Conservation (phyloP, 495 filamentous ascomycete genomes). For the Echria macrotheca region DNA sequence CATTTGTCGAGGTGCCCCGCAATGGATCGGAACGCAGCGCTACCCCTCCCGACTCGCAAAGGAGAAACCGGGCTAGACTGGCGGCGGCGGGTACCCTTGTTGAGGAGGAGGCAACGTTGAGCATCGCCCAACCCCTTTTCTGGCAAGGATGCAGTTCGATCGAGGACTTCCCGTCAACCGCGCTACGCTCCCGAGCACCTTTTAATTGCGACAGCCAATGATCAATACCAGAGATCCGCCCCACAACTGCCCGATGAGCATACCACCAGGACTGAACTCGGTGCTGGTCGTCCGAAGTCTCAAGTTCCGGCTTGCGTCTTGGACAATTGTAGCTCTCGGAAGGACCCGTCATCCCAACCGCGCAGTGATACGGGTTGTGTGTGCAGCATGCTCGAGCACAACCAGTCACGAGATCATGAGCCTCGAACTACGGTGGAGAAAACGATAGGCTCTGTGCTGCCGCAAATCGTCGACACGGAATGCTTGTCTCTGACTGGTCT, state of each 20-base stretch:
- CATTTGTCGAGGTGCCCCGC: background rate
- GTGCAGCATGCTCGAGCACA: too few species aligned
- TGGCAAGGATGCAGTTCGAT: slow-evolving; percentile 7
- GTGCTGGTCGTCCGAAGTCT: too few species aligned
- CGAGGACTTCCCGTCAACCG: slow-evolving; percentile 13
- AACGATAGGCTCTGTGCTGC: too few species aligned
- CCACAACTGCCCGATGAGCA: slow-evolving; percentile 18
- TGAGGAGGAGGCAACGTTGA: slow-evolving; percentile 4
- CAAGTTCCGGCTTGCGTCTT: too few species aligned
- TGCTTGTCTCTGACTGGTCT: background rate
- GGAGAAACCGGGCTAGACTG: background rate
- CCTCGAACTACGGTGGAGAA: too few species aligned
- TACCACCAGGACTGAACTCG: background rate
- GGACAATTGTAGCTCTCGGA: too few species aligned
- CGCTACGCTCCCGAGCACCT: slow-evolving; percentile 11
- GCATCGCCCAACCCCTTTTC: slow-evolving; percentile 13
- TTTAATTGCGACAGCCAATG: background rate
- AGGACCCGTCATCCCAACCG: too few species aligned
- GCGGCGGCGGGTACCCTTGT: background rate
- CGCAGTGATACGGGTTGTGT: too few species aligned
- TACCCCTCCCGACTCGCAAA: slow-evolving; percentile 2
- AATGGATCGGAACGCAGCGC: background rate
- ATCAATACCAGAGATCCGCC: slow-evolving; percentile 6
- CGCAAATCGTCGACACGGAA: slow-evolving; percentile 4
- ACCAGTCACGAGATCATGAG: too few species aligned